Evolutionary conservation across 176 grass and related monocot genomes (phyloP), one percentile per base, ranked within the genome.

Genomic region (Alopecurus myosuroides): DNA sequence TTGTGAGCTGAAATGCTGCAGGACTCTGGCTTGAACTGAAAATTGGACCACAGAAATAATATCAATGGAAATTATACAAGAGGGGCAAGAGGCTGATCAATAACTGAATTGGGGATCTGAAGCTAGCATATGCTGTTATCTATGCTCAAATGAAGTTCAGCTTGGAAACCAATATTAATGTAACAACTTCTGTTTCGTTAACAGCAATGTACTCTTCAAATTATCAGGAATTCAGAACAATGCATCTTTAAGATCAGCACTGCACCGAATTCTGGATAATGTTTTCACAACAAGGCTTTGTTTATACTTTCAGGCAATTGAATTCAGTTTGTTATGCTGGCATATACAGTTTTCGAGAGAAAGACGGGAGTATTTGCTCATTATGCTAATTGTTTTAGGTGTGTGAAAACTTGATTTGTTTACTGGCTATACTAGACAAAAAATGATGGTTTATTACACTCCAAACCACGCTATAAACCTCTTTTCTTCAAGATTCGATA

Each of bases 1-100:
- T 99, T 99, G 88, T 96, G 97, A 86, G 97, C 97, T 89, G 90
- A 88, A 63, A 99, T 96, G 88, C 64, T 88, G 84, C 97, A 99
- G 42, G 94, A 90, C 72, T 94, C 57, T 74, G 97, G 97, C 84
- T 99, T 99, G 86, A 82, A 29, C 97, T 99, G 93, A 56, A 94
- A 77, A 34, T 62, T 63, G 3, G 25, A 84, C 52, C 18, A 50
- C 58, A 19, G 9, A 7, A 14, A 78, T 15, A 70, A 34, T 39
- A 88, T 71, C 9, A 76, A 71, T 15, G 34, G 34, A 35, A 35
- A 35, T 35, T 35, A 4, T 58, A 42, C 19, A 71, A 88, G 41
- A 49, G 30, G 2, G 51, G 36, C 19, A 71, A 88, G 41, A 49
- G 30, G 2, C 25, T 33, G 55, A 62, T 3, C 51, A 85, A 62